Conservation (phyloP, 805 yeast genomes). For the Peterozyma xylosa region DNA sequence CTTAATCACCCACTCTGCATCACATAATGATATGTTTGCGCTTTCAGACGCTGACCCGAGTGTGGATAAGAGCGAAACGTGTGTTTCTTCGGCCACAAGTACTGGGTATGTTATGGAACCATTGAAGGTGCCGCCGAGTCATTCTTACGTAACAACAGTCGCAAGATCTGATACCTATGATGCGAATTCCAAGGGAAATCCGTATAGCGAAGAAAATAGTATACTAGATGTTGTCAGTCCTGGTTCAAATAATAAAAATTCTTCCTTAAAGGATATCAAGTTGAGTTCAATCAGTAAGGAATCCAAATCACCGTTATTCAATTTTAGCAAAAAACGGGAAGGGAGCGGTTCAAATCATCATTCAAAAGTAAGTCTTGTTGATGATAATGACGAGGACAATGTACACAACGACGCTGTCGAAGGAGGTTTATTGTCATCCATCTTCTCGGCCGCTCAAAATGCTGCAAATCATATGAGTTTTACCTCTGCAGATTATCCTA, state of each 20-base stretch:
- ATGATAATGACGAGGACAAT: background rate
- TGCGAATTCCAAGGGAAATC: too few relatives aligned
- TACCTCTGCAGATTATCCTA: background rate
- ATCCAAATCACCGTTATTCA: background rate
- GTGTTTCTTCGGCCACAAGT: too few relatives aligned
- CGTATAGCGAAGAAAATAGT: background rate
- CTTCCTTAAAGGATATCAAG: background rate
- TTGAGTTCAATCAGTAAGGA: background rate
- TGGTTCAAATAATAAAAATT: background rate
- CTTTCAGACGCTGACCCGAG: too few relatives aligned
- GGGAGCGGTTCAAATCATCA: background rate
- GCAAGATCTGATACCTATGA: too few relatives aligned
- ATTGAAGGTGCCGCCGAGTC: too few relatives aligned
- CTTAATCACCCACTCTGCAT: too few relatives aligned
- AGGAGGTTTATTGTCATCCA: conserved; percentile 32
- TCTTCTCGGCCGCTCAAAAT: conserved; percentile 36
- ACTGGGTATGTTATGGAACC: too few relatives aligned
- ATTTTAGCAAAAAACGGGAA: background rate
- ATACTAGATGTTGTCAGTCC: background rate
- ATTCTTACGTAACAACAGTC: too few relatives aligned
- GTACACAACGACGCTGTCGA: background rate
- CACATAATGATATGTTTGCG: too few relatives aligned
- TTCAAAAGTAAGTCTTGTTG: background rate
- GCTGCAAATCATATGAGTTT: conserved; percentile 24
- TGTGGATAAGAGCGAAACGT: too few relatives aligned